These are phyloP conservation scores for Pestalotiopsis fici DNA, from an alignment of 2,329 filamentous ascomycete genomes.

Conservation along the genomic window DNA sequence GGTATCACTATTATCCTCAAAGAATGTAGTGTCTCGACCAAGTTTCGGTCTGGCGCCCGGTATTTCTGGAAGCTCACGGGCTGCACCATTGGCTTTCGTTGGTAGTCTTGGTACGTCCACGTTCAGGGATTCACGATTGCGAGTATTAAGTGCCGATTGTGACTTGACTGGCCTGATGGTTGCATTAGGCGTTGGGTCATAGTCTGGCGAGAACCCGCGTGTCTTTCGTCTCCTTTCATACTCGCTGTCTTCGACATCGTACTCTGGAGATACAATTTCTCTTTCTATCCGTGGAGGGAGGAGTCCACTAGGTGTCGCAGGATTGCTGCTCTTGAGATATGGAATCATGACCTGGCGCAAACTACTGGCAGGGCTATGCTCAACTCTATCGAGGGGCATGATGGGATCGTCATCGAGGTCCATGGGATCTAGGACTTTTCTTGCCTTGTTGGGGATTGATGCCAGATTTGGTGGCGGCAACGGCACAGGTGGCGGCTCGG, in stretches of 20 bases:
- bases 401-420: conserved; percentile 31
- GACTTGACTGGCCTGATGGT: conserved; percentile 67
- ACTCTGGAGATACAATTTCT: conserved; percentile 14
- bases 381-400: conserved; percentile 32
- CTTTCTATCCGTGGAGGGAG: conserved; percentile 23
- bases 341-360: conserved; percentile 85
- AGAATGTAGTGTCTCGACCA: conserved; percentile 44
- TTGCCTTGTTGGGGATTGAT: conserved; percentile 10
- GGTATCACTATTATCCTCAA: conserved; percentile 54
- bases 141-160: conserved; percentile 36
- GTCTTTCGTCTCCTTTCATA: conserved; percentile 18
- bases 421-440: conserved; percentile 22
- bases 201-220: conserved; percentile 71
- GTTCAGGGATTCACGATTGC: conserved; percentile 21
- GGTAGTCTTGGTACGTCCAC: conserved; percentile 20
- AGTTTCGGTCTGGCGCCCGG: conserved; percentile 21
- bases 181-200: conserved; percentile 71
- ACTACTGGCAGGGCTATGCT: conserved; percentile 73
- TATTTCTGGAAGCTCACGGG: conserved; percentile 24
- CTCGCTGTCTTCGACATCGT: conserved; percentile 19
- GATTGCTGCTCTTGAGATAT: conserved; percentile 53
- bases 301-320: conserved; percentile 16
- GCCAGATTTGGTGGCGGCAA: conserved; percentile 23
- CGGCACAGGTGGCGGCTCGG: conserved; percentile 64
- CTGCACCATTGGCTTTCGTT: conserved; percentile 22